Conservation (phyloP, 192 early-diverging fungal species). For the Coemansia sp. region DNA sequence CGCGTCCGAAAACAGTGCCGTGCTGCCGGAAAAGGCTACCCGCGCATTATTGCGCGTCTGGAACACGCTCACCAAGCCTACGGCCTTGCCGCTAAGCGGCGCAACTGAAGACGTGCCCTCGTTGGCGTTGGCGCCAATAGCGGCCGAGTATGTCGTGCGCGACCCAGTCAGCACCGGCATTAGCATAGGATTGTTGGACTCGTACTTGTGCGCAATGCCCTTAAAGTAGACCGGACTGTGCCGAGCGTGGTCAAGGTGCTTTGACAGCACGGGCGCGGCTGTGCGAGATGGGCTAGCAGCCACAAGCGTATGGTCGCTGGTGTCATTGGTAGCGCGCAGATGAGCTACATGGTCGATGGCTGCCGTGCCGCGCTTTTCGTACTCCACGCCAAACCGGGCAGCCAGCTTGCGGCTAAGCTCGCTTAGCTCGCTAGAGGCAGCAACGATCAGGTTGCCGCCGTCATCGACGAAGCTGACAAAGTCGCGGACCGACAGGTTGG, state of each 20-base stretch:
- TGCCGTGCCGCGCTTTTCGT: constrained; percentile 69
- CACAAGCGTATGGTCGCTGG: constrained; percentile 61
- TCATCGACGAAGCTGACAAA: constrained; percentile 87
- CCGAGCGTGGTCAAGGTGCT: constrained; percentile 4
- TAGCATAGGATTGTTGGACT: constrained; percentile 66
- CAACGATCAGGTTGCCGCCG: constrained; percentile 90
- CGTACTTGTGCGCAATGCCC: constrained; percentile 78
- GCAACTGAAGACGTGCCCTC: constrained; percentile 20
- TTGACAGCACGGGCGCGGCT: constrained; percentile 40
- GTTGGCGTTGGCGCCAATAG: not conserved
- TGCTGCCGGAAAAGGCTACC: constrained; percentile 80
- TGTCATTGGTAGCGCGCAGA: constrained; percentile 36
- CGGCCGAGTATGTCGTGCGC: constrained; percentile 66
- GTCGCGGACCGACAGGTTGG: constrained; percentile 54
- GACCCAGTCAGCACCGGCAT: constrained; percentile 64
- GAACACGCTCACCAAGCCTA: constrained; percentile 80
- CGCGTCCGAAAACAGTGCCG: constrained; percentile 81
- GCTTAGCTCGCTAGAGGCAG: constrained; percentile 64
- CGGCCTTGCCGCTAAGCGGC: constrained; percentile 59
- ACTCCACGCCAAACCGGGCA: constrained; percentile 88
- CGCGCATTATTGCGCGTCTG: constrained; percentile 92
- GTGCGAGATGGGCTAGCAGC: constrained; percentile 55
- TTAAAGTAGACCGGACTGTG: constrained; percentile 58
- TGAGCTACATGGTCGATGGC: constrained; percentile 77
- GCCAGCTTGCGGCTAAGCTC: constrained; percentile 79